Evolutionary conservation across 2,329 filamentous ascomycete genomes (phyloP).

Genomic region (Sordariomycetes sp.): DNA sequence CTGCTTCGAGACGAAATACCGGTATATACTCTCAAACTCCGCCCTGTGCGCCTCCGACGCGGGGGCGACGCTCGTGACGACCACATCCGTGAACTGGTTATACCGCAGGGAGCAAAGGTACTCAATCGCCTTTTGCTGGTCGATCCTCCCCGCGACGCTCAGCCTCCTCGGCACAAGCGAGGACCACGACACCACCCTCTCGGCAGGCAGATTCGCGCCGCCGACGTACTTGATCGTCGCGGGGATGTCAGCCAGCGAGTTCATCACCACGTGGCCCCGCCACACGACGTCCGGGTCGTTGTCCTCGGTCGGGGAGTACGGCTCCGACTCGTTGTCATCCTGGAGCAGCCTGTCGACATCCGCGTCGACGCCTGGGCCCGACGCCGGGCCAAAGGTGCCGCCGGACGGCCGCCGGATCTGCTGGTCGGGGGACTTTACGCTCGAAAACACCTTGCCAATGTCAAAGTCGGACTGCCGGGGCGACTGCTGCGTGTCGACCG

Average conservation of each 20-base stretch:
- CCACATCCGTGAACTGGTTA: constrained; percentile 69
- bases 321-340: constrained; percentile 67
- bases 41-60: constrained; percentile 44
- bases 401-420: constrained; percentile 32
- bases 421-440: constrained; percentile 59
- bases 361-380: constrained; percentile 59
- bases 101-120: constrained; percentile 83
- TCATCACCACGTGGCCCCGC: constrained; percentile 67
- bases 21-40: constrained; percentile 64
- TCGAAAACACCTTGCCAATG: constrained; percentile 74
- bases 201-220: constrained; percentile 55
- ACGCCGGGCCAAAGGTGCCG: constrained; percentile 18
- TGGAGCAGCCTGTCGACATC: constrained; percentile 84
- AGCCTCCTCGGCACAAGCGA: constrained; percentile 60
- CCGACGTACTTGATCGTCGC: constrained; percentile 74
- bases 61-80: constrained; percentile 61
- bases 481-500: constrained; percentile 31
- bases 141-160: constrained; percentile 67
- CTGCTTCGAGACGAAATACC: constrained; percentile 73
- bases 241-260: constrained; percentile 59
- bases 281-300: constrained; percentile 62
- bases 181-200: constrained; percentile 52
- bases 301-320: constrained; percentile 71
- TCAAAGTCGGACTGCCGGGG: constrained; percentile 55
- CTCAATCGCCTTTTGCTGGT: constrained; percentile 70